A percentile compares a stretch with the other conserved stretches of the same genome.
phyloP scores from a whole-genome alignment of 73 alveolate species.

The Tetrahymena thermophila region DNA sequence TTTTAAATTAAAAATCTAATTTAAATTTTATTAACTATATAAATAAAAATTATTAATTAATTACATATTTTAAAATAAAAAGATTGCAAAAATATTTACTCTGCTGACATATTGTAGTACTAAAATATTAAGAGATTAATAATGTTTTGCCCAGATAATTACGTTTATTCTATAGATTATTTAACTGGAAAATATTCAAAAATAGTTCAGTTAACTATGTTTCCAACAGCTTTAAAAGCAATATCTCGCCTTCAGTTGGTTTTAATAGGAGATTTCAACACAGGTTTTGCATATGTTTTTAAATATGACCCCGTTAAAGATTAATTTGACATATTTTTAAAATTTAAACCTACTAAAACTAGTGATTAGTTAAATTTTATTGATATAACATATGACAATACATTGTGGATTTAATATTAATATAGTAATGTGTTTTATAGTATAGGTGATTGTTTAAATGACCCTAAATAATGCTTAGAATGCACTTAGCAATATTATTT shows the following conservation, averaged over 20 bases:
- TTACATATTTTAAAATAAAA: no score
- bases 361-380: not conserved
- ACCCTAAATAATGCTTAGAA: not conserved
- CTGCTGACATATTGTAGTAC: no score
- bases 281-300: not conserved
- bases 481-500: not conserved
- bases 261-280: not conserved
- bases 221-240: not conserved
- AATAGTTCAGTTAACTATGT: not conserved
- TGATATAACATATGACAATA: not conserved
- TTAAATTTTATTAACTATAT: no score
- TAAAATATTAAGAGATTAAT: no score
- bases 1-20: no score
- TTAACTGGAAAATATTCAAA: not conserved
- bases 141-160: no score
- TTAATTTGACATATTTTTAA: no score
- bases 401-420: not conserved
- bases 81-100: no score
- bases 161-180: not conserved
- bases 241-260: not conserved
- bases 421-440: not conserved
- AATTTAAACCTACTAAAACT: not conserved
- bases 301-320: not conserved
- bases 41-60: no score
- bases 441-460: not conserved